phyloP scores from a whole-genome alignment of 768 basidiomycete genomes.

The Lentinula sp. region DNA sequence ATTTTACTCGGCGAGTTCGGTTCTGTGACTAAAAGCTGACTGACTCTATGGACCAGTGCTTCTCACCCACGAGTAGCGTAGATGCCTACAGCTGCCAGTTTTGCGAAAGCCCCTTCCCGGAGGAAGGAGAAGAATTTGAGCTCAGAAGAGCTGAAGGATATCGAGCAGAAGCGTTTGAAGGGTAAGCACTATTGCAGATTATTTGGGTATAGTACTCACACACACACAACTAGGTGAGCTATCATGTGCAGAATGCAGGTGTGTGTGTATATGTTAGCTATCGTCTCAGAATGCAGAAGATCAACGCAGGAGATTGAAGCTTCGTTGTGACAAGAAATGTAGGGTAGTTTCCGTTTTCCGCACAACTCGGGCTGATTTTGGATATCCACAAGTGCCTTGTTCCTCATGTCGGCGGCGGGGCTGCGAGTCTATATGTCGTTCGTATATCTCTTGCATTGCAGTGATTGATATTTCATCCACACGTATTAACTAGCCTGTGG shows the following conservation, averaged over 20 bases:
- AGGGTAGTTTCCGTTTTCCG: background rate
- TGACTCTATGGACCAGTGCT: background rate
- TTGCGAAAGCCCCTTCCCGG: background rate
- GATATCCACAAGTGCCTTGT: slow-evolving; percentile 33
- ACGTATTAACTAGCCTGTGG: slow-evolving; percentile 29
- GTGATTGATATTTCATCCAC: background rate
- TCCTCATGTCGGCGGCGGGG: slow-evolving; percentile 48
- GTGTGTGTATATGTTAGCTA: slow-evolving; percentile 39
- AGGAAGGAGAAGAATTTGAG: slow-evolving; percentile 4
- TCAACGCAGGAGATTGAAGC: slow-evolving; percentile 32
- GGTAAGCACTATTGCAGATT: slow-evolving; percentile 19
- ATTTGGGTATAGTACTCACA: background rate
- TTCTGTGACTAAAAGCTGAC: background rate
- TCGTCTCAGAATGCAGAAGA: background rate
- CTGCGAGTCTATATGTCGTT: slow-evolving; percentile 55
- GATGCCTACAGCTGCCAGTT: slow-evolving; percentile 1
- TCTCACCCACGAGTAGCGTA: background rate
- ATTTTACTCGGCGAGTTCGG: background rate
- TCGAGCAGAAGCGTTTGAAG: slow-evolving; percentile 42
- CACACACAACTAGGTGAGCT: slow-evolving; percentile 32
- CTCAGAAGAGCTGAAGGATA: slow-evolving; percentile 42
- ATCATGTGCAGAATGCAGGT: slow-evolving; percentile 48
- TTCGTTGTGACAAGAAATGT: slow-evolving; percentile 39
- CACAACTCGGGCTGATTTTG: background rate
- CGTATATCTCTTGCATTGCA: background rate